Conservation (phyloP, 192 early-diverging fungal species). For the Geosiphon pyriformis region DNA sequence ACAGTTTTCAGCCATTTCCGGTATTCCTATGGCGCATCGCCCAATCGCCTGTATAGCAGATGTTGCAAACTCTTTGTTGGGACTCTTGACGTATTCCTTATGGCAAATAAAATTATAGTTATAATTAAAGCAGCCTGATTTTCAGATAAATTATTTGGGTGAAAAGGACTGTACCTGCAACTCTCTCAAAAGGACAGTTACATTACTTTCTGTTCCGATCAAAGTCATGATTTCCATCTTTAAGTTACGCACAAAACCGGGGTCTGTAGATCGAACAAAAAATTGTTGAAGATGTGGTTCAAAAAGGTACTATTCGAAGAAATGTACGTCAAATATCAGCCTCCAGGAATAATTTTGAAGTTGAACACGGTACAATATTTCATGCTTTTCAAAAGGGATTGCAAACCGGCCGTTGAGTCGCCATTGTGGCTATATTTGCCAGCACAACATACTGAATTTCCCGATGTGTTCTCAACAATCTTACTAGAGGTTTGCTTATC, state of each 20-base stretch:
- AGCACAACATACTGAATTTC: conserved; percentile 78
- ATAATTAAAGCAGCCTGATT: neutral
- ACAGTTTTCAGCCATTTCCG: conserved; percentile 50
- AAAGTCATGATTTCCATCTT: conserved; percentile 82
- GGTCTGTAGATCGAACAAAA: conserved; percentile 73
- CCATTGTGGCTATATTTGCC: conserved; percentile 71
- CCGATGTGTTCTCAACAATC: conserved; percentile 62
- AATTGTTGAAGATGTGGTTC: conserved; percentile 70
- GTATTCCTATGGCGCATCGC: conserved; percentile 51
- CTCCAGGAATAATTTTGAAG: neutral
- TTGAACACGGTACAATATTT: neutral
- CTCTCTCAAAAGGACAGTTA: conserved; percentile 64
- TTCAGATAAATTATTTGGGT: neutral
- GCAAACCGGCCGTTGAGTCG: conserved; percentile 54
- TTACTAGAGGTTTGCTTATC: conserved; percentile 68
- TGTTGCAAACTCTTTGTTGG: conserved; percentile 60
- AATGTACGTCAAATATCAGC: neutral
- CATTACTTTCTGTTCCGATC: conserved; percentile 64
- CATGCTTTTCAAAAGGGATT: neutral
- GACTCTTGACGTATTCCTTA: conserved; percentile 64
- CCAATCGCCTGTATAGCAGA: conserved; percentile 60
- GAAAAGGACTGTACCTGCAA: conserved; percentile 47
- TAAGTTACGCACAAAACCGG: conserved; percentile 67
- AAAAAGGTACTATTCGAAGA: conserved; percentile 50
- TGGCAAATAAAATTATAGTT: conserved; percentile 10